Conservation (phyloP, 352 stramenopile genomes). For the Elongisporangium senticosum region DNA sequence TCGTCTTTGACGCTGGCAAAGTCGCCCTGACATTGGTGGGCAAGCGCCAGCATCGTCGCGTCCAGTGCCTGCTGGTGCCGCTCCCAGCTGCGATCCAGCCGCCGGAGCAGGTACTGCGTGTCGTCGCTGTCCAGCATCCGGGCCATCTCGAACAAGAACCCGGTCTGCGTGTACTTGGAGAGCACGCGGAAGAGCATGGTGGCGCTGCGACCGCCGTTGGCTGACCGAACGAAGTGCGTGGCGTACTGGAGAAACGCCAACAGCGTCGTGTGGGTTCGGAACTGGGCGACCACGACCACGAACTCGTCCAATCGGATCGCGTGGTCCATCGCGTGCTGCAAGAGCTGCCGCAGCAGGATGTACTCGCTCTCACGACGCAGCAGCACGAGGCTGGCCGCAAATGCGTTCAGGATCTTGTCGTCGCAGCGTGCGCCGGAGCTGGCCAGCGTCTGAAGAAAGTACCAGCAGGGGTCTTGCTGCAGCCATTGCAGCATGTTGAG, state of each 20-base stretch:
- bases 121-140: conserved; percentile 59
- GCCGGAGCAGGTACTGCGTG: conserved; percentile 48
- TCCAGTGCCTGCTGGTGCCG: conserved; percentile 21
- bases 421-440: conserved; percentile 3
- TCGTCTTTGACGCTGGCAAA: conserved; percentile 29
- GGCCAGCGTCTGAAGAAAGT: conserved; percentile 40
- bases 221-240: conserved; percentile 13
- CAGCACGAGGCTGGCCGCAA: conserved; percentile 30
- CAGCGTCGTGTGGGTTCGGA: conserved; percentile 21
- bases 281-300: conserved; percentile 47
- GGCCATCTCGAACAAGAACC: conserved; percentile 64
- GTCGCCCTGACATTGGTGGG: conserved; percentile 9
- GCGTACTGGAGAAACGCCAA: conserved; percentile 47
- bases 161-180: conserved; percentile 36
- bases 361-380: conserved; percentile 30
- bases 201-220: background rate
- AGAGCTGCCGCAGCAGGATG: conserved; percentile 28
- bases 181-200: conserved; percentile 47
- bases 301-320: conserved; percentile 30
- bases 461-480: conserved; percentile 31
- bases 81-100: conserved; percentile 53
- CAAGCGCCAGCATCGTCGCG: conserved; percentile 17
- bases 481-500: conserved; percentile 31
- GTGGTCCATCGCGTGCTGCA: conserved; percentile 36
- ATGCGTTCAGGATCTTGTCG: conserved; percentile 30